These are phyloP conservation scores for Lenwebbia sp. DNA, from an alignment of 345 rosid genomes.

Conservation along the genomic window DNA sequence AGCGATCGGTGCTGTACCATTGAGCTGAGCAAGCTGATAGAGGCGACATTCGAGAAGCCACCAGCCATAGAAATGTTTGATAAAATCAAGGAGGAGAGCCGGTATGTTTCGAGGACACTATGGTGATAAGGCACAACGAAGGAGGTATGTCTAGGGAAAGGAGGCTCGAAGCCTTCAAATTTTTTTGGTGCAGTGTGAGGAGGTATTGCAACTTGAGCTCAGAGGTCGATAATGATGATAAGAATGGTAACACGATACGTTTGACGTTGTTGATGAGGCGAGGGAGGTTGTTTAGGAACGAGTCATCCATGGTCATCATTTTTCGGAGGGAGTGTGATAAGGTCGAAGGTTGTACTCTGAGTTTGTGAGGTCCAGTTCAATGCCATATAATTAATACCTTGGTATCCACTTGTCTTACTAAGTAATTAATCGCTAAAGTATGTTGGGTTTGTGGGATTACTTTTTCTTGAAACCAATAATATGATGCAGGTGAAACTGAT, in stretches of 20 bases:
- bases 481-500: constrained; percentile 38
- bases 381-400: background rate
- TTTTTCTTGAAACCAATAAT: background rate
- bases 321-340: too few relatives aligned
- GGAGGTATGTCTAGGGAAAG: constrained; percentile 67
- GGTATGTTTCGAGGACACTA: constrained; percentile 57
- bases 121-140: constrained; percentile 65
- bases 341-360: too few relatives aligned
- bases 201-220: constrained; percentile 19
- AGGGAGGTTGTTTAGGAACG: too few relatives aligned
- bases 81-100: constrained; percentile 5
- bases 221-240: too few relatives aligned
- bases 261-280: too few relatives aligned
- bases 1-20: constrained; percentile 52
- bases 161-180: constrained; percentile 47
- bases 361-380: background rate
- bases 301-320: too few relatives aligned
- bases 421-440: too few relatives aligned
- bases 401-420: too few relatives aligned
- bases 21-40: constrained; percentile 30
- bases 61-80: constrained; percentile 17
- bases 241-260: too few relatives aligned
- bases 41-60: constrained; percentile 24
- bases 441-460: too few relatives aligned
- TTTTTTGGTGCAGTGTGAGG: constrained; percentile 49